Evolutionary conservation across 805 yeast genomes (phyloP), one percentile per base, ranked within the genome.

Genomic region (Candida arabinofermentans): DNA sequence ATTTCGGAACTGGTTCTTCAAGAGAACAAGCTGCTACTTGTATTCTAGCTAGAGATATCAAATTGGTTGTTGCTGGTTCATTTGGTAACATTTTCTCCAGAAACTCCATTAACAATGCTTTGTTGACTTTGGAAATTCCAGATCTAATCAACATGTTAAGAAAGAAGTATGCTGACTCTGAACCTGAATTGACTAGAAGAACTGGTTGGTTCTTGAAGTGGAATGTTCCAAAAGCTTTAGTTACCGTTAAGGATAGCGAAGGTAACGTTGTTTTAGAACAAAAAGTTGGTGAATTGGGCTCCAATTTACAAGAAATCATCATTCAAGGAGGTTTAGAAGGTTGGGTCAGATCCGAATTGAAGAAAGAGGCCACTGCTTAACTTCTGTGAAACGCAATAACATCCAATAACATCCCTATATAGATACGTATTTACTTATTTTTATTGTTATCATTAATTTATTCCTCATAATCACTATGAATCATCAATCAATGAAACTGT

Each of bases 21-120:
- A 81, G 99, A 69, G 99, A 93, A 64, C 99, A 93, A 70, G 99
- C 99, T 3, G 99, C 99, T 26, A 93, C 99, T n/a, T 90, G 95
- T 18, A 84, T 93, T 45, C 73, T 93, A 51, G 98, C 99, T 32
- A 79, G 95, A 57, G 98, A 89, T 50, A 88, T 93, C 75, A 79
- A 81, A 53, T 71, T 93, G 51, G 96, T 93, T 18, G 96, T 95
- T 44, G 86, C 96, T 12, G 99, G 99, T 26, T 91, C 98, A 1
- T 93, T 93, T 60, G 96, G 97, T 58, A 95, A 93, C 71, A 93
- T 91, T 55, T 93, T 93, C 69, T 83, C 90, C 42, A 79, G 99
- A 70, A 93, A 93, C 72, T 81, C 96, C 43, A 93, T 95, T 66
- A 93, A 93, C 74, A 93, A 93, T 62, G 99, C 99, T 1, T 72